Base-by-base conservation (phyloP, 1,284 basidiomycete species). In the Ustilago hordei region DNA sequence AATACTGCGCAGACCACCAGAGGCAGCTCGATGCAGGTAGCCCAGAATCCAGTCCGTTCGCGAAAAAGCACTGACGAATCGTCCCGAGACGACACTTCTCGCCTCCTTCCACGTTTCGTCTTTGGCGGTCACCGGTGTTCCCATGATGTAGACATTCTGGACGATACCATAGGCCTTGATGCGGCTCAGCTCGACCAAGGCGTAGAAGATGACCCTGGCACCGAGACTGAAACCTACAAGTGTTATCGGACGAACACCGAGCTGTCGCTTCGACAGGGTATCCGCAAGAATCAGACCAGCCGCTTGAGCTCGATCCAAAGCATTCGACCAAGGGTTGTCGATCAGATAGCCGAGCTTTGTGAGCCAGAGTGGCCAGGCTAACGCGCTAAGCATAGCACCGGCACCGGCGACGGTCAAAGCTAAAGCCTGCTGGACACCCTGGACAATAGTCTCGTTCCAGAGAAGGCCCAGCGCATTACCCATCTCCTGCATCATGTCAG, bases 401-500 rank as follows among this genome's bases (percentile, higher is more conserved):
- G 69, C 70, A 60, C 82, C 81, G 2, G 83, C 84, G 17, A 86
- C 80, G 2, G 84, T 86, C 45, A 83, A 69, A 0, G 82, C 81
- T 17, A 86, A 67, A 4, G 85, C 81, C 61, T 85, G 84, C 71
- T 86, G 84, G 4, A 85, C 81, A 56, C 84, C 84, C 64, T 82
- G 81, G 2, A 84, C 79, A n/a, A 86, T 69, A 55, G 84, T 86
- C 66, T 86, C 84, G 78, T 81, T 85, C 83, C 83, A 86, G 2
- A 86, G 78, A 8, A 86, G 78, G 32, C 81, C 80, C 52, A 86
- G 81, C 41, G 84, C 83, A 41, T 86, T 82, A 31, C 84, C 84
- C 84, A 86, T 86, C 55, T 86, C 84, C 47, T 80, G 79, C 84
- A 86, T 86, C 84, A 86, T 86, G 54, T 86, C 84, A 1, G 84